Evolutionary conservation across 2,329 filamentous ascomycete genomes (phyloP).

Genomic region (Epichloe gansuensis): DNA sequence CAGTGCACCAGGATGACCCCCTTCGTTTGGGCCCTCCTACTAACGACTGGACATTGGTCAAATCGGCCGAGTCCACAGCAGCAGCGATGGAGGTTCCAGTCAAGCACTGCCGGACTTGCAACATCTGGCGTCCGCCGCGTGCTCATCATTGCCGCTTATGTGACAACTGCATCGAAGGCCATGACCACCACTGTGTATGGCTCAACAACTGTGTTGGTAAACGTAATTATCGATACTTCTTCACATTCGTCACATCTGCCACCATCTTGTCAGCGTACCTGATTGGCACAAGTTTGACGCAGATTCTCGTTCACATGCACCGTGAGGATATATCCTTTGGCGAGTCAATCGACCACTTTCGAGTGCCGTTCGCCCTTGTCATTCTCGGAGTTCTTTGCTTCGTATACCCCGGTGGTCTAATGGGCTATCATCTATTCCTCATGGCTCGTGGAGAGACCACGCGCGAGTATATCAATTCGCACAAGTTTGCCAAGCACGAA

Average conservation of each 20-base stretch:
- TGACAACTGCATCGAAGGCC: conserved; percentile 93
- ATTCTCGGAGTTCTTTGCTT: conserved; percentile 66
- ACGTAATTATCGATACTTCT: conserved; percentile 97
- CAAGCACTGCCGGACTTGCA: conserved; percentile 96
- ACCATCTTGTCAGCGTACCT: conserved; percentile 67
- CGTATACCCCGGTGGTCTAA: conserved; percentile 71
- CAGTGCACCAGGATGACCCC: conserved; percentile 65
- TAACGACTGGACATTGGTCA: conserved; percentile 88
- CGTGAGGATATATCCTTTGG: conserved; percentile 54
- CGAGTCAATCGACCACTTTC: conserved; percentile 53
- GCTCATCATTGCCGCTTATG: conserved; percentile 94
- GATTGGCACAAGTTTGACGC: conserved; percentile 63
- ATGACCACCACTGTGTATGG: conserved; percentile 98
- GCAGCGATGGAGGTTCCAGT: conserved; percentile 96
- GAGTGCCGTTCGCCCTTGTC: conserved; percentile 77
- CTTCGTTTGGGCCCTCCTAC: conserved; percentile 70
- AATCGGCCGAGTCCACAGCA: conserved; percentile 58
- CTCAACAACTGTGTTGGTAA: conserved; percentile 96
- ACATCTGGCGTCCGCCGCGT: conserved; percentile 90
- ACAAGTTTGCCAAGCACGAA: conserved; percentile 88
- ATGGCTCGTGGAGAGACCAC: conserved; percentile 89
- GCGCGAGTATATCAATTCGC: conserved; percentile 86
- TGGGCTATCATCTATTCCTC: conserved; percentile 82
- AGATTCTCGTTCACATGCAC: conserved; percentile 60
- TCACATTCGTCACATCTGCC: conserved; percentile 73